Evolutionary conservation across 2,329 filamentous ascomycete genomes (phyloP).

Genomic region (Fusarium sp.): DNA sequence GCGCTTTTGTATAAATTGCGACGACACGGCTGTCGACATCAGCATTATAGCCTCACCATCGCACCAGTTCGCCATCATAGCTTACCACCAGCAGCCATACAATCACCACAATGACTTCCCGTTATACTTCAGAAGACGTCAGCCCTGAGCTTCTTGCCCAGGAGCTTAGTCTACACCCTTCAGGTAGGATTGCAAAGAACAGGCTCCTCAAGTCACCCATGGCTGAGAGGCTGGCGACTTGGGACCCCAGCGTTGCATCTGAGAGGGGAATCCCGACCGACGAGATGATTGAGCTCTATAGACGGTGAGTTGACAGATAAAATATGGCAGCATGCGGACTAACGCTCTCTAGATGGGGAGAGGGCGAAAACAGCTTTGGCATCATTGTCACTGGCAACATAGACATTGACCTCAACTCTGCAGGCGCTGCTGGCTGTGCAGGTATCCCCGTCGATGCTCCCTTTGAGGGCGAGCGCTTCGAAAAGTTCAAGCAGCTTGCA

Average conservation of each 20-base stretch:
- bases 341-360: constrained; percentile 26
- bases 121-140: constrained; percentile 34
- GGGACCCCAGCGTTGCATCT: constrained; percentile 63
- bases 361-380: constrained; percentile 67
- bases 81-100: background rate
- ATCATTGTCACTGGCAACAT: constrained; percentile 72
- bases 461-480: constrained; percentile 68
- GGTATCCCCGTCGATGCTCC: constrained; percentile 66
- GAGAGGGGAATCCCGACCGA: constrained; percentile 58
- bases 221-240: constrained; percentile 72
- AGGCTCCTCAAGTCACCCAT: constrained; percentile 75
- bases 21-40: background rate
- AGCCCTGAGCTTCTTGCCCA: constrained; percentile 50
- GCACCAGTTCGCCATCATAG: background rate
- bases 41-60: background rate
- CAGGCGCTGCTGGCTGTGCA: constrained; percentile 64
- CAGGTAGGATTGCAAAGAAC: constrained; percentile 66
- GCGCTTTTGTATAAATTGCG: constrained; percentile 10
- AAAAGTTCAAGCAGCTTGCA: constrained; percentile 69
- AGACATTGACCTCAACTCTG: constrained; percentile 70
- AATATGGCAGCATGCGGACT: background rate
- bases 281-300: constrained; percentile 65
- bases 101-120: constrained; percentile 24
- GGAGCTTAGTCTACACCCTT: constrained; percentile 57
- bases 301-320: constrained; percentile 57